These are phyloP conservation scores for Ceratocystis diversiconidia DNA, from an alignment of 2,329 filamentous ascomycete species.

Conservation along the genomic window DNA sequence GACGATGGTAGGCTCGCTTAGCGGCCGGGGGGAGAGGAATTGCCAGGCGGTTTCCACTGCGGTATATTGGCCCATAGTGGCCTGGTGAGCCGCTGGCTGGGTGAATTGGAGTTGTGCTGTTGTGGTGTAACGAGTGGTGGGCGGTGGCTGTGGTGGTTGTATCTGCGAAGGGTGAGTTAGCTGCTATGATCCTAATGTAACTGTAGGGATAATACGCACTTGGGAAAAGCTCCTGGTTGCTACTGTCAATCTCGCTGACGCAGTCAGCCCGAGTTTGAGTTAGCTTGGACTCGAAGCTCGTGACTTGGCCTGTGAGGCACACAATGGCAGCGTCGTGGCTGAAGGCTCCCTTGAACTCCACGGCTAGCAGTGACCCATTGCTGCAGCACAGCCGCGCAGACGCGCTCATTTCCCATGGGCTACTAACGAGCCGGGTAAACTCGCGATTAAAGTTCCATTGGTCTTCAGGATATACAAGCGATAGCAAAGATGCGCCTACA, in stretches of 20 bases:
- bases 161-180: neutral
- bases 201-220: neutral
- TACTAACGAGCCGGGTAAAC: conserved; percentile 72
- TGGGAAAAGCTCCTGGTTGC: neutral
- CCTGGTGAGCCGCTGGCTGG: neutral
- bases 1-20: neutral
- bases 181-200: neutral
- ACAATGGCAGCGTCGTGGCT: neutral
- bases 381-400: conserved; percentile 72
- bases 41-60: neutral
- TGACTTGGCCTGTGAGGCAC: neutral
- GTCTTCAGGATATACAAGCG: conserved; percentile 78
- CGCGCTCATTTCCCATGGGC: conserved; percentile 63
- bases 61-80: neutral
- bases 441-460: conserved; percentile 69
- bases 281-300: neutral
- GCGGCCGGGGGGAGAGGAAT: neutral
- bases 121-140: neutral
- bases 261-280: too few species aligned
- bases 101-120: neutral
- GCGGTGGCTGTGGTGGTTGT: neutral
- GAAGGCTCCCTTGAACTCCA: conserved; percentile 62
- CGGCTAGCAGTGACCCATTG: conserved; percentile 61
- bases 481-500: conserved; percentile 59
- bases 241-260: too few species aligned